These are phyloP conservation scores for Quercus lobata DNA, from an alignment of 331 rosid species.

Conservation along the genomic window DNA sequence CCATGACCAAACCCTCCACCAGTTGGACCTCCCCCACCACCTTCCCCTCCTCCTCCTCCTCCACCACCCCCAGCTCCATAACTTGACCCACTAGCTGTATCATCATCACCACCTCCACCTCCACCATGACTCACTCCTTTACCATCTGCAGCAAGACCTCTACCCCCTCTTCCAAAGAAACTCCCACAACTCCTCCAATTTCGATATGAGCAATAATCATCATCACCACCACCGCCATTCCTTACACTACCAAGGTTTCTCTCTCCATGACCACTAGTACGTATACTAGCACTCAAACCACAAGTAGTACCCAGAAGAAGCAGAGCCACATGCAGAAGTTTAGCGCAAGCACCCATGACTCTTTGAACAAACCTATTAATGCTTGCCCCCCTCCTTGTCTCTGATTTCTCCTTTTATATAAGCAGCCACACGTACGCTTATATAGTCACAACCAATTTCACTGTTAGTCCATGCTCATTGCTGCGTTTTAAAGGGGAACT, in stretches of 20 bases:
- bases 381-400: background rate
- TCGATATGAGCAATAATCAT: conserved; percentile 24
- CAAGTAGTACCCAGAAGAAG: conserved; percentile 3
- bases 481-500: background rate
- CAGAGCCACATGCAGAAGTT: conserved; percentile 13
- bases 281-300: conserved; percentile 19
- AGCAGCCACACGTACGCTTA: background rate
- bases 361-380: background rate
- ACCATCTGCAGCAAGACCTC: background rate
- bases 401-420: background rate
- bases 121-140: conserved; percentile 12
- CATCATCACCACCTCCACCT: conserved; percentile 15
- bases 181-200: conserved; percentile 56
- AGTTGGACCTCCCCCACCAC: conserved; percentile 22
- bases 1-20: conserved; percentile 29
- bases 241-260: conserved; percentile 24
- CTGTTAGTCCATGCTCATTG: background rate
- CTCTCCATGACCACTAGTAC: conserved; percentile 20
- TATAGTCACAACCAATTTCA: background rate
- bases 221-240: conserved; percentile 15
- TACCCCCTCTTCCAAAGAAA: conserved; percentile 17
- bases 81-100: background rate
- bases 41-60: conserved; percentile 15
- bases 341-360: conserved; percentile 22
- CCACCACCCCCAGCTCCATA: conserved; percentile 25